Percentiles rank a stretch among this genome's conserved stretches.
phyloP scores from a whole-genome alignment of 768 basidiomycete species.

The Sarcomyxa edulis region DNA sequence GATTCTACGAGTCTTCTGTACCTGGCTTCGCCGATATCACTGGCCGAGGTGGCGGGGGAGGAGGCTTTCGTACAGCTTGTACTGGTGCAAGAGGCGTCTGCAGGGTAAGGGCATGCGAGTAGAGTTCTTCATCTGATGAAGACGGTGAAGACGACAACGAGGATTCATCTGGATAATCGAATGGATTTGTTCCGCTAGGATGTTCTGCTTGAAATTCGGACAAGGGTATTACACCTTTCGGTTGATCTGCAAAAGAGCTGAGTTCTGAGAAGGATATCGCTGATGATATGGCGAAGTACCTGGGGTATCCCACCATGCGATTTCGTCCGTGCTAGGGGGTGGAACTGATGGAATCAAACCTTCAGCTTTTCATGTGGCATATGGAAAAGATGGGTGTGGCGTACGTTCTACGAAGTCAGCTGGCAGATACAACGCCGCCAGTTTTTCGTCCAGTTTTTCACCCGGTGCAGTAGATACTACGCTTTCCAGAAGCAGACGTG shows the following conservation, averaged over 20 bases:
- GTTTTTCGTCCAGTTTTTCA: constrained; percentile 67
- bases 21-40: too few relatives aligned
- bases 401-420: constrained; percentile 37
- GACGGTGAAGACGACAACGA: constrained; percentile 72
- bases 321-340: constrained; percentile 76
- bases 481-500: constrained; percentile 61
- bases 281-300: constrained; percentile 32
- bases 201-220: constrained; percentile 27
- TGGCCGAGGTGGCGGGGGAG: constrained; percentile 44
- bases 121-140: constrained; percentile 82
- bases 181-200: constrained; percentile 50
- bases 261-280: constrained; percentile 4
- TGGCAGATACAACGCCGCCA: constrained; percentile 52
- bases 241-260: constrained; percentile 39
- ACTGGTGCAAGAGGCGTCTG: constrained; percentile 69
- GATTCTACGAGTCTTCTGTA: constrained; percentile 16
- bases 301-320: constrained; percentile 74
- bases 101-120: constrained; percentile 64
- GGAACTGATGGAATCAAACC: constrained; percentile 67
- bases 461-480: constrained; percentile 58
- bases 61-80: constrained; percentile 32
- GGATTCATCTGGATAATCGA: constrained; percentile 63
- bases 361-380: too few relatives aligned
- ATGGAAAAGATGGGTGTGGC: constrained; percentile 22
- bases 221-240: constrained; percentile 48